phyloP scores from a whole-genome alignment of 1,284 basidiomycete genomes.

The Naganishia sp. region DNA sequence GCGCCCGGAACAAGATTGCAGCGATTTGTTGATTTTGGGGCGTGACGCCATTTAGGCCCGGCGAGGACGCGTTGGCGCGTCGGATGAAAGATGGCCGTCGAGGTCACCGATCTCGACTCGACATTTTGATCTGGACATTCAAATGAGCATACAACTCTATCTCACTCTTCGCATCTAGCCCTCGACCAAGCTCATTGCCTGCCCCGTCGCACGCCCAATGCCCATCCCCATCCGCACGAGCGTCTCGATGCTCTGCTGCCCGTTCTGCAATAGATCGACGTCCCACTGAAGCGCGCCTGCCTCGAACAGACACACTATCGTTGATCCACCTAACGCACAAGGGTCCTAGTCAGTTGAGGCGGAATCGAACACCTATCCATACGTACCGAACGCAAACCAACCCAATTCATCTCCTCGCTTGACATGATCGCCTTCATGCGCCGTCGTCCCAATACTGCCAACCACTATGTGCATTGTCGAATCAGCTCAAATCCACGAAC shows the following conservation, averaged over 20 bases:
- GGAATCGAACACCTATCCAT: neutral
- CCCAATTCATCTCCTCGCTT: slow-evolving; percentile 86
- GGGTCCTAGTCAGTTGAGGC: slow-evolving; percentile 25
- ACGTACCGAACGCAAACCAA: slow-evolving; percentile 87
- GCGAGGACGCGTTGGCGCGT: too few relatives aligned
- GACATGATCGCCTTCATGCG: slow-evolving; percentile 76
- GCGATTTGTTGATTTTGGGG: too few relatives aligned
- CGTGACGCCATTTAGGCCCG: too few relatives aligned
- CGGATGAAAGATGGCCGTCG: too few relatives aligned
- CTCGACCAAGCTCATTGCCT: slow-evolving; percentile 10
- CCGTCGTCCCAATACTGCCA: slow-evolving; percentile 80
- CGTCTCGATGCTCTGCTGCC: slow-evolving; percentile 78
- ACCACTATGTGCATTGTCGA: slow-evolving; percentile 60
- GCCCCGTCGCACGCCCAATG: slow-evolving; percentile 19
- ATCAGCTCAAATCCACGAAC: neutral
- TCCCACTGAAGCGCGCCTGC: slow-evolving; percentile 82
- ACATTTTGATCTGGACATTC: too few relatives aligned
- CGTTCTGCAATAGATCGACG: slow-evolving; percentile 83
- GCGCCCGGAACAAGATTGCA: too few relatives aligned
- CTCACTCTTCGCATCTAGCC: neutral
- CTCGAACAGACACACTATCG: slow-evolving; percentile 83
- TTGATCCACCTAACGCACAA: slow-evolving; percentile 69
- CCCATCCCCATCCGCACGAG: slow-evolving; percentile 75
- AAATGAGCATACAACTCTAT: too few relatives aligned
- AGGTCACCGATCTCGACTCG: too few relatives aligned